Conservation (phyloP, 345 rosid species). For the Pistacia atlantica region DNA sequence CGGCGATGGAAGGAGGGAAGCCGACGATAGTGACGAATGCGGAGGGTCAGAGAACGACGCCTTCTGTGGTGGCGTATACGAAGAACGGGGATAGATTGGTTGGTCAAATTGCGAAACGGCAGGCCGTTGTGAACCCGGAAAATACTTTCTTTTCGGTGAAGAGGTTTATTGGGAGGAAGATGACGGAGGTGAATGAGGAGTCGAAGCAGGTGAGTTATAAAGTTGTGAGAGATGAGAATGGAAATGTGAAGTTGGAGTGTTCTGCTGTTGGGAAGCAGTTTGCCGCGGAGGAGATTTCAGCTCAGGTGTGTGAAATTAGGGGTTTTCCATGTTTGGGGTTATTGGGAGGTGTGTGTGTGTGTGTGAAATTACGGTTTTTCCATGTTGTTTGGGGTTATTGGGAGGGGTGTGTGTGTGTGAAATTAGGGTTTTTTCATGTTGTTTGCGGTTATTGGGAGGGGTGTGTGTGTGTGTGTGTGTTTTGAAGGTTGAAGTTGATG, state of each 20-base stretch:
- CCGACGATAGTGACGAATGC: constrained; percentile 95
- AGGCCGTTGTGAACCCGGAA: constrained; percentile 96
- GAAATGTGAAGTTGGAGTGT: constrained; percentile 95
- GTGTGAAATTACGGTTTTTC: no score
- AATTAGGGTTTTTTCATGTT: no score
- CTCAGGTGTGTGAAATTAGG: constrained; percentile 60
- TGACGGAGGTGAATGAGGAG: constrained; percentile 95
- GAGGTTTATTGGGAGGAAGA: constrained; percentile 97
- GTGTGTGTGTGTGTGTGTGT: background rate
- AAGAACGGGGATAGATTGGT: constrained; percentile 86
- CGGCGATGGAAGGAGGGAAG: constrained; percentile 99
- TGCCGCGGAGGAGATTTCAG: constrained; percentile 98
- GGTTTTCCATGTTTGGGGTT: no score
- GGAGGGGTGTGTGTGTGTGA: no score
- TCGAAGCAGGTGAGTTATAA: constrained; percentile 88
- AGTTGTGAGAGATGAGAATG: constrained; percentile 87
- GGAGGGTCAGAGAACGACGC: constrained; percentile 96
- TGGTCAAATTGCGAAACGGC: constrained; percentile 97
- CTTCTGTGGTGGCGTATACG: constrained; percentile 93
- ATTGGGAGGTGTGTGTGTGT: no score
- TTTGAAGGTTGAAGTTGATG: no score
- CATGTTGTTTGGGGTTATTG: no score
- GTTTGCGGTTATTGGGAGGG: background rate
- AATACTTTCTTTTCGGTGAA: constrained; percentile 97
- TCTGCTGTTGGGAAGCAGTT: constrained; percentile 91